Base-by-base conservation (phyloP, 768 basidiomycete species). In the Boletus subcaerulescens region DNA sequence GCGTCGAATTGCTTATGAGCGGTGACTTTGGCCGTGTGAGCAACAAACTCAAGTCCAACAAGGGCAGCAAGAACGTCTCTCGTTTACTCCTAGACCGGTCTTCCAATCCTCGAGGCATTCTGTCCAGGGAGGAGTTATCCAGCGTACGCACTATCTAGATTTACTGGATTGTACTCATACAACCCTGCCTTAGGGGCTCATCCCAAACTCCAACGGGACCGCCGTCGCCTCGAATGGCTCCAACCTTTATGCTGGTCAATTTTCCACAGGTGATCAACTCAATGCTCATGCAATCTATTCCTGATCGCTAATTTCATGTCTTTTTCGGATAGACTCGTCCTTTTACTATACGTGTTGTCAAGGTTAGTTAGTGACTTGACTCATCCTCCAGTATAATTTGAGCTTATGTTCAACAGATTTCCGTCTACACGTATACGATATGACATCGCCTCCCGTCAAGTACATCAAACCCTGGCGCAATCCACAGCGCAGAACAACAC, bases 331-430 rank as follows among this genome's bases (percentile, higher is more conserved):
- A 90, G 92, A 93, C 65, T 89, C 91, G 0, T 85, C 88, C 0
- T 95, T 97, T 69, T 98, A 91, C 68, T 98, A 97, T 69, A 93
- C 94, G 4, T 96, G 94, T 62, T 85, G 83, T 43, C 87, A 90
- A 80, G 89, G 89, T 88, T 53, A 50, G 66, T 53, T 12, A 6
- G 41, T n/a, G 18, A 47, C 43, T 31, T 15, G n/a, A 12, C 24
- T 38, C 33, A 8, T n/a, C 53, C 39, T 39, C 20, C 15, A 2
- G 35, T n/a, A 15, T 45, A 32, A 32, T 29, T 56, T 46, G 20
- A 48, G 45, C 48, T 48, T 33, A 32, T 40, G 33, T 38, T 44
- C 46, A n/a, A 51, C 53, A 89, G 93, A 96, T 70, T 98, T 95
- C 65, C 82, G 83, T 36, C 75, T 98, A 24, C 91, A 97, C 67